phyloP scores from a whole-genome alignment of 192 early-diverging fungal species.

The Tieghemiomyces parasiticus region DNA sequence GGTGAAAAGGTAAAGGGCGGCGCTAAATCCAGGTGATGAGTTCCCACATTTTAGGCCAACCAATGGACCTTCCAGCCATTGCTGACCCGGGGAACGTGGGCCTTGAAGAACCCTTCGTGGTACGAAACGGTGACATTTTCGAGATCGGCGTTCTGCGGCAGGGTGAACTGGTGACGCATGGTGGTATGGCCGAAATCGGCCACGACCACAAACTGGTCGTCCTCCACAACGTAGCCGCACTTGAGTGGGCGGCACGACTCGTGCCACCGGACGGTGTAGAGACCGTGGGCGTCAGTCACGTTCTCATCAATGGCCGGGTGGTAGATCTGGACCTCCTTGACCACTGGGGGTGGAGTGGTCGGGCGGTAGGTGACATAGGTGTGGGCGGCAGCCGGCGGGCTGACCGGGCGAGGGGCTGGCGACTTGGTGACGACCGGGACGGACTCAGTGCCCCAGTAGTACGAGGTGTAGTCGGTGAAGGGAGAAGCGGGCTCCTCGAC shows the following conservation, averaged over 20 bases:
- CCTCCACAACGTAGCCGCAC: not conserved
- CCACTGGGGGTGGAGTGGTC: no score
- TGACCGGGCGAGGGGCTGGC: not conserved
- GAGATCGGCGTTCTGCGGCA: not conserved
- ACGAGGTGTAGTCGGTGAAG: not conserved
- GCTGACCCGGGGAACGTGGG: not conserved
- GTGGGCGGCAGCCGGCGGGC: not conserved
- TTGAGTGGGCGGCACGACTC: not conserved
- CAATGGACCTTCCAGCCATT: no score
- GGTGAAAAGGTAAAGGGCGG: no score
- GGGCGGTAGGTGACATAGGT: not conserved
- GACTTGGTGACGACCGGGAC: not conserved
- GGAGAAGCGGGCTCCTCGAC: no score
- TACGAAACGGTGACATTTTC: not conserved
- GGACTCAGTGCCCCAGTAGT: not conserved
- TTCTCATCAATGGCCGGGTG: not conserved
- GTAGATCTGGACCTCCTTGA: no score
- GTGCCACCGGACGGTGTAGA: not conserved
- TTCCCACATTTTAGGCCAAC: no score
- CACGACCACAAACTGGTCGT: not conserved
- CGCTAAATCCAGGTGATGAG: no score
- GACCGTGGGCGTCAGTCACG: not conserved
- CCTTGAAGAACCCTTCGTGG: not conserved
- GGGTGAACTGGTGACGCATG: not conserved
- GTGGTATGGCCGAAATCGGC: not conserved